These are phyloP conservation scores for Malassezia pachydermatis DNA, from an alignment of 1,284 basidiomycete genomes.

Conservation along the genomic window DNA sequence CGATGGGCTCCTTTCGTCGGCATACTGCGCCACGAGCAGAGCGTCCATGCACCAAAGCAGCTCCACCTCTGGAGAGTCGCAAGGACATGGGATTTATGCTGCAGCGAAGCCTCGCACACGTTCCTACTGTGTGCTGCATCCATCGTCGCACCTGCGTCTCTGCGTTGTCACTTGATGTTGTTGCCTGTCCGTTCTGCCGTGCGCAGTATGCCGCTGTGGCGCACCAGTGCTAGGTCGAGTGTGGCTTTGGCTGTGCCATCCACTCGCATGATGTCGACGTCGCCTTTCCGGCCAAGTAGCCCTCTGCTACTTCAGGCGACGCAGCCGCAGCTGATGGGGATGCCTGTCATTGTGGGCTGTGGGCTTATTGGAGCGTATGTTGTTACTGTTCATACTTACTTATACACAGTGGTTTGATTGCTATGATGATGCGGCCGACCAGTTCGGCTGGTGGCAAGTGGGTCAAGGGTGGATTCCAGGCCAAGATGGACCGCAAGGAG, in stretches of 20 bases:
- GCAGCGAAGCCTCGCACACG: too few species aligned
- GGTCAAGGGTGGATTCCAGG: slow-evolving; percentile 84
- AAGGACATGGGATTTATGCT: neutral
- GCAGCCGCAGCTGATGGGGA: slow-evolving; percentile 23
- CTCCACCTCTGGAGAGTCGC: too few species aligned
- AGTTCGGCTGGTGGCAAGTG: slow-evolving; percentile 61
- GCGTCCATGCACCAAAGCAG: neutral
- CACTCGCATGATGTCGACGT: slow-evolving; percentile 18
- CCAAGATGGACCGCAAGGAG: slow-evolving; percentile 90
- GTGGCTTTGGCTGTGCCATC: too few species aligned
- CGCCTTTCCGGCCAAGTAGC: slow-evolving; percentile 22
- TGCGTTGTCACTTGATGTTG: neutral
- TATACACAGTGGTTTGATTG: slow-evolving; percentile 26
- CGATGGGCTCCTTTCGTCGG: slow-evolving; percentile 2
- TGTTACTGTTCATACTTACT: neutral
- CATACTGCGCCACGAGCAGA: neutral
- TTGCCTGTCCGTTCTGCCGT: neutral
- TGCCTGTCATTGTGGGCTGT: slow-evolving; percentile 33
- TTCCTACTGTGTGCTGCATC: too few species aligned
- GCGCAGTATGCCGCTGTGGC: neutral
- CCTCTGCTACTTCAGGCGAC: slow-evolving; percentile 25
- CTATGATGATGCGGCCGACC: slow-evolving; percentile 26
- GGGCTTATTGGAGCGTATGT: slow-evolving; percentile 32
- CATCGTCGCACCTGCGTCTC: neutral
- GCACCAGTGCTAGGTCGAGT: too few species aligned